A percentile compares a stretch with the other conserved stretches of the same genome.
Conservation (phyloP, 192 early-diverging fungal species). For the Gamsiella multidivaricata region DNA sequence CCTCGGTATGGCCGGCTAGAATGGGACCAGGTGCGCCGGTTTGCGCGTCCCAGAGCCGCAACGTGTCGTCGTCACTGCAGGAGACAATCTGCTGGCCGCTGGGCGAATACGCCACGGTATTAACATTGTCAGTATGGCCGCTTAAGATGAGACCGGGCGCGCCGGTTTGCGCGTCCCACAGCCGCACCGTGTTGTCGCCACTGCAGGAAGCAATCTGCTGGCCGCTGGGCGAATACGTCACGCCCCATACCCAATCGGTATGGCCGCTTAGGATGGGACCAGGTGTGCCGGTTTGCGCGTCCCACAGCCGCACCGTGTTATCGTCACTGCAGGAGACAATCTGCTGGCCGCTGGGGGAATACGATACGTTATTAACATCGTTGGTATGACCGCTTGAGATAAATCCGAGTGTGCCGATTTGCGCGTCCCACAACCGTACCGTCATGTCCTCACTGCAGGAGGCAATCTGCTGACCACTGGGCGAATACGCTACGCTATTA, state of each 20-base stretch:
- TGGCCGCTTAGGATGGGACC: neutral
- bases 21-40: neutral
- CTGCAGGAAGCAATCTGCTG: neutral
- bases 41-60: neutral
- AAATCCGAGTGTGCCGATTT: neutral
- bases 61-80: neutral
- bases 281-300: neutral
- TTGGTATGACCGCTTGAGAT: neutral
- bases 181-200: neutral
- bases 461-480: neutral
- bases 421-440: neutral
- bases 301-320: neutral
- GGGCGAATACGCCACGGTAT: neutral
- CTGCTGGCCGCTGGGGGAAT: slow-evolving; percentile 4
- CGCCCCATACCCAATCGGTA: neutral
- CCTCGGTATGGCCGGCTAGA: neutral
- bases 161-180: neutral
- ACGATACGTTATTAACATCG: neutral
- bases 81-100: neutral
- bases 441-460: neutral
- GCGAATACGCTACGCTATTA: neutral
- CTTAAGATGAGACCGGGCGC: neutral
- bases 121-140: neutral
- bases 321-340: neutral
- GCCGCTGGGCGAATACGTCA: neutral